Conservation (phyloP, 257 asterid genomes). For the Scutellaria galericulata region DNA sequence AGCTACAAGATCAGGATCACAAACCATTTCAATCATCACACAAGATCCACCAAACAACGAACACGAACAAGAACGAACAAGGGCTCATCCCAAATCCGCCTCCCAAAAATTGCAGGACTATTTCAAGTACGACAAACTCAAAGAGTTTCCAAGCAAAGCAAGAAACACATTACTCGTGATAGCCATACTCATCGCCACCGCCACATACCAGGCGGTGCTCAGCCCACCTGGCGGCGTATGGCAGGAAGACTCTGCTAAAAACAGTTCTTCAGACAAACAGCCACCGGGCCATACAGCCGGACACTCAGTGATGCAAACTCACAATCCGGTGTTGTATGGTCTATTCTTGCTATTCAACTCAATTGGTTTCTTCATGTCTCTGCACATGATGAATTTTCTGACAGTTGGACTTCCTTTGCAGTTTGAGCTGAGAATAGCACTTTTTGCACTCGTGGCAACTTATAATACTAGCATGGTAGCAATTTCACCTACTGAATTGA, state of each 20-base stretch:
- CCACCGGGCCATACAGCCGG: constrained; percentile 44
- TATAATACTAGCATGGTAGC: constrained; percentile 44
- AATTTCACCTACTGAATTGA: constrained; percentile 28
- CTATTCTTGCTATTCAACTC: constrained; percentile 50
- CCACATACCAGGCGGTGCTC: constrained; percentile 52
- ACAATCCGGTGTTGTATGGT: constrained; percentile 7
- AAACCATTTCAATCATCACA: neutral
- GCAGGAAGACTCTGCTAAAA: constrained; percentile 44
- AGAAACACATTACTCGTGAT: constrained; percentile 44
- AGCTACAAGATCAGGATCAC: neutral
- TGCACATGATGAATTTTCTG: constrained; percentile 42
- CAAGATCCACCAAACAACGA: neutral
- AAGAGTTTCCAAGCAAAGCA: constrained; percentile 42
- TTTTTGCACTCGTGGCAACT: constrained; percentile 40
- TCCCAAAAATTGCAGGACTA: constrained; percentile 30
- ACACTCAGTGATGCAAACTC: constrained; percentile 48
- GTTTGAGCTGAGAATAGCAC: constrained; percentile 43
- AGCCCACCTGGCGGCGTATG: constrained; percentile 66
- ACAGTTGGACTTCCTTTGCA: constrained; percentile 42
- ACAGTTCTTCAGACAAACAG: neutral
- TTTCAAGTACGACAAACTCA: constrained; percentile 32
- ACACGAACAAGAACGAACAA: constrained; percentile 12
- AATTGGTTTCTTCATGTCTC: constrained; percentile 43
- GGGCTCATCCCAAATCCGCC: constrained; percentile 3
- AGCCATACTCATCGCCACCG: constrained; percentile 49